Evolutionary conservation across 2,329 filamentous ascomycete species (phyloP).

Genomic region (Pseudopyricularia cyperi): DNA sequence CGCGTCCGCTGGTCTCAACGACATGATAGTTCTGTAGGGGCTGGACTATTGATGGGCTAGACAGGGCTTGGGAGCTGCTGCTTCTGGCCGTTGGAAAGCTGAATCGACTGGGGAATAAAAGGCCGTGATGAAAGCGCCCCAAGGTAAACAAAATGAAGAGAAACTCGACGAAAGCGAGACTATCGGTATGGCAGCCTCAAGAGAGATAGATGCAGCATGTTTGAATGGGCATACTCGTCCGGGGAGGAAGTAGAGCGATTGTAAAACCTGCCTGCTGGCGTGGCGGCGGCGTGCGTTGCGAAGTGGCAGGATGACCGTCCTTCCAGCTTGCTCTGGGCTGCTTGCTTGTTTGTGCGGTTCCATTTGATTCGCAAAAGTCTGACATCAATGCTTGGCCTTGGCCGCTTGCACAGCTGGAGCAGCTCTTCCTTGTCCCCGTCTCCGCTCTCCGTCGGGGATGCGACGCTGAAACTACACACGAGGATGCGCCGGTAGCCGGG

Average conservation of each 20-base stretch:
- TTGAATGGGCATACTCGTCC: not conserved
- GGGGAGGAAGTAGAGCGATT: not conserved
- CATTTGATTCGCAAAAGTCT: not conserved
- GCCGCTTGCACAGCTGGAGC: not conserved
- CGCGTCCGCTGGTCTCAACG: conserved; percentile 21
- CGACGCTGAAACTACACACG: no score
- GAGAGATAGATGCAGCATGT: not conserved
- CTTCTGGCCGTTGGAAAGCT: not conserved
- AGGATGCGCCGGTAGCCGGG: no score
- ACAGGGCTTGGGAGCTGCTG: not conserved
- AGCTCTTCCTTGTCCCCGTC: not conserved
- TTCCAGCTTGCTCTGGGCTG: no score
- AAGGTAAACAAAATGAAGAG: not conserved
- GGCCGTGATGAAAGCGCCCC: not conserved
- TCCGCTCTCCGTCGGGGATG: not conserved
- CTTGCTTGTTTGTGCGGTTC: not conserved
- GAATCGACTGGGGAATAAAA: not conserved
- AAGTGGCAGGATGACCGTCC: not conserved
- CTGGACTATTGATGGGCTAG: not conserved
- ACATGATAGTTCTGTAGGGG: conserved; percentile 14
- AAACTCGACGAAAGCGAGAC: not conserved
- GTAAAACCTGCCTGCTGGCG: not conserved
- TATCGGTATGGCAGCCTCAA: not conserved
- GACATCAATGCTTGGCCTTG: not conserved
- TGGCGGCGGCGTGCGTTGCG: not conserved